A percentile compares a stretch with the other conserved stretches of the same genome.
These are phyloP conservation scores for Rhizopus sp. DNA, from an alignment of 371 early-diverging fungal genomes.

Conservation along the genomic window DNA sequence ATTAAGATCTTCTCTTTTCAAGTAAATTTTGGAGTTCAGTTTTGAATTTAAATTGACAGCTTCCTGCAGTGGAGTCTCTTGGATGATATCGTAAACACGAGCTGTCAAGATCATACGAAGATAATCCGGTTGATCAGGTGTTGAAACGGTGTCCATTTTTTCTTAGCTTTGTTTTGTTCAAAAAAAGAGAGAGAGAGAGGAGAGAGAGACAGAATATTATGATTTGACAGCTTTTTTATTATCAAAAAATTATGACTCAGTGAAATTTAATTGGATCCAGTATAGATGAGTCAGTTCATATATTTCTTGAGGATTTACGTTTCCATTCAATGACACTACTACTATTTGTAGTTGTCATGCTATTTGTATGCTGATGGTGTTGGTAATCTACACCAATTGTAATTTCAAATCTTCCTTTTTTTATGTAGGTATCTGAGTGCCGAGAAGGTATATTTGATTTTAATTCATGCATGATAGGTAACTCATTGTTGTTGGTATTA, in stretches of 20 bases:
- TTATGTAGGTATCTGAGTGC: conserved; percentile 19
- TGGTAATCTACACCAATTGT: conserved; percentile 1
- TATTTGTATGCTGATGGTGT: conserved; percentile 7
- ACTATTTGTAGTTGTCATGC: neutral
- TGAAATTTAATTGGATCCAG: conserved; percentile 21
- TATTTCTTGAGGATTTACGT: conserved; percentile 17
- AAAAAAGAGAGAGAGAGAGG: conserved; percentile 2
- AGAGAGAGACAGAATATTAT: neutral
- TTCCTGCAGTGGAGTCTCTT: conserved; percentile 86
- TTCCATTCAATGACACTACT: conserved; percentile 25
- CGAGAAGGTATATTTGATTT: conserved; percentile 9
- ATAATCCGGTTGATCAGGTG: conserved; percentile 70
- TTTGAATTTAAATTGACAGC: conserved; percentile 83
- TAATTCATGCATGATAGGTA: conserved; percentile 27
- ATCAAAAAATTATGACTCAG: conserved; percentile 23
- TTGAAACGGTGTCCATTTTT: neutral
- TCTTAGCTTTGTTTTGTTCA: no score
- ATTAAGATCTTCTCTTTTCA: conserved; percentile 96
- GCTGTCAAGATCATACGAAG: conserved; percentile 88
- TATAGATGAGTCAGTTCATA: conserved; percentile 3
- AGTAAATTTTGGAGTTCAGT: conserved; percentile 64
- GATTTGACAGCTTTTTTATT: neutral
- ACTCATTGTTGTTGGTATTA: conserved; percentile 3
- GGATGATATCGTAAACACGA: conserved; percentile 87
- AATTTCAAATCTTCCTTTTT: conserved; percentile 46